Conservation (phyloP, 2,329 filamentous ascomycete species). For the Fusarium oligoseptatum region DNA sequence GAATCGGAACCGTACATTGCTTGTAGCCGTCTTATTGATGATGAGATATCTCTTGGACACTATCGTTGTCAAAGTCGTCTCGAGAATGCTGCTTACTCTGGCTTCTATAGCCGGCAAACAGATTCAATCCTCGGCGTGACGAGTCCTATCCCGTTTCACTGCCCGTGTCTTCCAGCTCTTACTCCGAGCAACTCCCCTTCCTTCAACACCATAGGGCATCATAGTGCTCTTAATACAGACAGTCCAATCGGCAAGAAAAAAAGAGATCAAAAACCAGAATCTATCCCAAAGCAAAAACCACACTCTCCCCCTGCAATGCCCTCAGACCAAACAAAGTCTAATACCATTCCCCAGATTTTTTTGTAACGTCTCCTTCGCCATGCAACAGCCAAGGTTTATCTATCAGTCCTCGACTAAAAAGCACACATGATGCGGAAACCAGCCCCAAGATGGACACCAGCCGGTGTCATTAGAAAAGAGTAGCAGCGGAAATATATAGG, state of each 20-base stretch:
- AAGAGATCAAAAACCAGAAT: conserved; percentile 22
- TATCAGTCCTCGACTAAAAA: conserved; percentile 13
- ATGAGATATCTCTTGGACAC: conserved; percentile 14
- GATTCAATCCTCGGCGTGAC: not conserved
- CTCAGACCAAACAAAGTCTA: conserved; percentile 33
- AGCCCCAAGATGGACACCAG: conserved; percentile 37
- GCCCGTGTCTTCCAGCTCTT: conserved; percentile 1
- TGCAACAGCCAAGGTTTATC: conserved; percentile 31
- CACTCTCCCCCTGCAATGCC: conserved; percentile 25
- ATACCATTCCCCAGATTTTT: conserved; percentile 35
- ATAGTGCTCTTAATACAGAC: conserved; percentile 4
- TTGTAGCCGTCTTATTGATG: conserved; percentile 11
- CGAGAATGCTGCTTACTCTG: not conserved
- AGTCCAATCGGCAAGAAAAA: conserved; percentile 14
- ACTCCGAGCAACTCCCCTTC: conserved; percentile 14
- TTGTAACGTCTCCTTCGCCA: conserved; percentile 32
- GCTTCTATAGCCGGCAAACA: not conserved
- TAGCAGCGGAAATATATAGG: conserved; percentile 46
- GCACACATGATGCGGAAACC: conserved; percentile 36
- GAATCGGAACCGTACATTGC: not conserved
- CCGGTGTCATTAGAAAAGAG: conserved; percentile 45
- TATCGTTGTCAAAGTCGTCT: not conserved
- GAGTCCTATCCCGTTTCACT: conserved; percentile 1
- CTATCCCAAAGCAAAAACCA: conserved; percentile 36
- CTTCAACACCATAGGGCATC: conserved; percentile 5